Base-by-base conservation (phyloP, 345 rosid genomes). In the Gossypium turneri region DNA sequence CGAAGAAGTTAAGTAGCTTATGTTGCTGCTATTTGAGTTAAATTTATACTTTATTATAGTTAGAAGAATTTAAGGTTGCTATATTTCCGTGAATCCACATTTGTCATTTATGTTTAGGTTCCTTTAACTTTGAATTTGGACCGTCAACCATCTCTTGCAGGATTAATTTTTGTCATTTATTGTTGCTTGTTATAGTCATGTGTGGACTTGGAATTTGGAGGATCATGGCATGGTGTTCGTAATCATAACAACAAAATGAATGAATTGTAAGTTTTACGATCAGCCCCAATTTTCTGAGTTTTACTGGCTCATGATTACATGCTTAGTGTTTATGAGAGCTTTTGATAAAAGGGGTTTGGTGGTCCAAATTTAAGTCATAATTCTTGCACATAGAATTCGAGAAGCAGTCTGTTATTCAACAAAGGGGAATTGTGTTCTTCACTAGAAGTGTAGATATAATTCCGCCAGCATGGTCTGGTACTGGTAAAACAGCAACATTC, bases 281-380 rank as follows among this genome's bases (percentile, higher is more conserved):
- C 17, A 25, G 41, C 50, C 15, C 9, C 29, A 29, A 2, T 24
- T 55, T 69, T n/a, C 44, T 55, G 17, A 24, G 1, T 38, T 66
- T 58, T 38, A 73, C 59, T 25, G 56, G 29, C 47, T 62, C 45
- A 2, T 76, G 20, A 71, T 69, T 68, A 59, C 44, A 83, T 88
- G 9, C 77, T 85, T 48, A 85, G 85, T 34, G 86, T 83, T 20
- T 75, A 75, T 72, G 86, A 86, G 15, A 86, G 78, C 67, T 34
- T 86, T 86, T 60, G 90, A 86, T 75, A 69, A 75, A 17, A 84
- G 83, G 86, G 85, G 84, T n/a, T 66, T 84, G 74, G 20, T 4
- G 61, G 9, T 25, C 29, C 19, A 24, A 43, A 10, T 13, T 57
- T 47, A 12, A 13, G 44, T 19, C 12, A n/a, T 22, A 12, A 20